Conservation (phyloP, 2,329 filamentous ascomycete genomes). For the Aspergillus arachidicola region DNA sequence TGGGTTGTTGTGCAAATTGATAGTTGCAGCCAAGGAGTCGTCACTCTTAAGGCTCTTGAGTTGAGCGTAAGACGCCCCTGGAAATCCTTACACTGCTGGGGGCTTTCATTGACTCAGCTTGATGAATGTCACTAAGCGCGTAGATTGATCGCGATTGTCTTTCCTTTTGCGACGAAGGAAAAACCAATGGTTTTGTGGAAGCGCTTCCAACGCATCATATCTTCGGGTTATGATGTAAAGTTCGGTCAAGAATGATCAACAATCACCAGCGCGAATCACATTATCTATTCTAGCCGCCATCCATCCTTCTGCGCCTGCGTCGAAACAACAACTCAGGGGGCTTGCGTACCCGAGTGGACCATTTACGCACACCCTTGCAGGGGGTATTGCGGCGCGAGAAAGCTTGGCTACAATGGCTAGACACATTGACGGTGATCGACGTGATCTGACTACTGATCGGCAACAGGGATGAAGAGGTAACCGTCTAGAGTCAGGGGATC, state of each 20-base stretch:
- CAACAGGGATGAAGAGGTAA: background rate
- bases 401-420: conserved; percentile 8
- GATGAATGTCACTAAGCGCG: background rate
- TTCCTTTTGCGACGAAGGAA: background rate
- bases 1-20: background rate
- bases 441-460: background rate
- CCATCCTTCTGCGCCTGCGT: background rate
- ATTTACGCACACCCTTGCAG: conserved; percentile 6
- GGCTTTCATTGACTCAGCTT: background rate
- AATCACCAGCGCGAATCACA: background rate
- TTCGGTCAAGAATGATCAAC: background rate
- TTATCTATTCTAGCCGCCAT: background rate
- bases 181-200: no score
- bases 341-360: conserved; percentile 4
- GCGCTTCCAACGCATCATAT: background rate
- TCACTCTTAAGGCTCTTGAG: background rate
- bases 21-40: background rate
- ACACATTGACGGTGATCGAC: conserved; percentile 3
- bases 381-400: background rate
- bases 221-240: background rate
- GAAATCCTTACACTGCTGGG: no score
- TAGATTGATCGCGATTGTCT: background rate
- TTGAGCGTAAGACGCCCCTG: background rate
- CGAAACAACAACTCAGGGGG: background rate
- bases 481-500: background rate